Conservation (phyloP, 2,329 filamentous ascomycete species). For the Beauveria medogensis region DNA sequence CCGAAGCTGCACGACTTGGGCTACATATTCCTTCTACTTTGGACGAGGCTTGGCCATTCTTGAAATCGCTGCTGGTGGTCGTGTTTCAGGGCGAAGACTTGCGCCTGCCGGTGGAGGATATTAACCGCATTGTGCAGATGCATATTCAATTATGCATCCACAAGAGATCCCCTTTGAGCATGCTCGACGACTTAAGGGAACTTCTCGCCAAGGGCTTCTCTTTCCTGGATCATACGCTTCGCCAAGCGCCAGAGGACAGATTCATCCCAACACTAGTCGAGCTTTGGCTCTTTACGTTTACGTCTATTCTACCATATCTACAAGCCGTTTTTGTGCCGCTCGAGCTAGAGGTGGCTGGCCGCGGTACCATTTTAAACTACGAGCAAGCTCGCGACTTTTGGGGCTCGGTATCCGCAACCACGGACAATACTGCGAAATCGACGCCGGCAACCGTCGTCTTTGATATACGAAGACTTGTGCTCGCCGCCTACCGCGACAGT, state of each 20-base stretch:
- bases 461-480: conserved; percentile 80
- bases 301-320: conserved; percentile 82
- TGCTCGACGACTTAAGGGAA: conserved; percentile 70
- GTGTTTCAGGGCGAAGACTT: conserved; percentile 78
- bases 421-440: conserved; percentile 30
- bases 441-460: conserved; percentile 50
- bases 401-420: conserved; percentile 55
- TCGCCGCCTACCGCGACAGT: conserved; percentile 80
- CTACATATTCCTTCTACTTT: conserved; percentile 61
- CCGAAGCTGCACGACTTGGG: conserved; percentile 45
- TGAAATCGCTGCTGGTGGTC: conserved; percentile 67
- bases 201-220: conserved; percentile 74
- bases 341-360: conserved; percentile 86
- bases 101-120: conserved; percentile 72
- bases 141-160: conserved; percentile 74
- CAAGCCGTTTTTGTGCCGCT: conserved; percentile 91
- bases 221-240: conserved; percentile 75
- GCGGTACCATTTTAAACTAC: conserved; percentile 66
- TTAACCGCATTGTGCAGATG: conserved; percentile 71
- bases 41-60: conserved; percentile 76
- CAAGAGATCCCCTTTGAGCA: conserved; percentile 58
- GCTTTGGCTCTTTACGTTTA: conserved; percentile 90
- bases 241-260: conserved; percentile 71
- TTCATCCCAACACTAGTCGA: conserved; percentile 88
- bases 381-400: conserved; percentile 86